Conservation (phyloP, 2,329 filamentous ascomycete species). For the Penicillium fuscoglaucum region DNA sequence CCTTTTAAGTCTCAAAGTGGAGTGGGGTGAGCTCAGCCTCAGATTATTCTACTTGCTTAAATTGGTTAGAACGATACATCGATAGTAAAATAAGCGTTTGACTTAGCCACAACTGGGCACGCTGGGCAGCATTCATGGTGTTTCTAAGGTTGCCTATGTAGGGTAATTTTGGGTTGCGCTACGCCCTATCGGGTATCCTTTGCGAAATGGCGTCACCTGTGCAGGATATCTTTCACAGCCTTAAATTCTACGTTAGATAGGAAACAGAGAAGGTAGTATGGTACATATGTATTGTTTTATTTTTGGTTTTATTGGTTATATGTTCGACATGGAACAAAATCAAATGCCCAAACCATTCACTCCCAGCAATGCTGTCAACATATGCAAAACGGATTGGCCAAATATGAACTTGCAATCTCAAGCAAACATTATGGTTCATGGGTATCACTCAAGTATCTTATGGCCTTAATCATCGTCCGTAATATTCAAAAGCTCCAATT, state of each 20-base stretch:
- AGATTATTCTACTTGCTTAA: not conserved
- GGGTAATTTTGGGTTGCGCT: not conserved
- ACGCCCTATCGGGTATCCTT: constrained; percentile 10
- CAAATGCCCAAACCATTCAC: not conserved
- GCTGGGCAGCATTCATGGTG: not conserved
- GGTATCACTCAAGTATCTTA: constrained; percentile 23
- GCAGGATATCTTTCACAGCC: not conserved
- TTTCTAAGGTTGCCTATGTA: not conserved
- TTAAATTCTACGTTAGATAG: not conserved
- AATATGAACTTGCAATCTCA: constrained; percentile 11
- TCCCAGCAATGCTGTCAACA: constrained; percentile 7
- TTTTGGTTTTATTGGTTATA: not conserved
- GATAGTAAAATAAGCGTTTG: not conserved
- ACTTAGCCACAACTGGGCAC: constrained; percentile 1
- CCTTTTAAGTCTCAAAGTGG: constrained; percentile 5
- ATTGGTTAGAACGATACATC: not conserved
- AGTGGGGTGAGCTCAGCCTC: constrained; percentile 3
- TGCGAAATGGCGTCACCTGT: constrained; percentile 5
- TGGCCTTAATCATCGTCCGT: constrained; percentile 49
- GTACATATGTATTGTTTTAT: not conserved
- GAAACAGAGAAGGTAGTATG: not conserved
- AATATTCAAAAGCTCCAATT: constrained; percentile 59
- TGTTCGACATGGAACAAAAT: not conserved
- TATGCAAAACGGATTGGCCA: constrained; percentile 7
- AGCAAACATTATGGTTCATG: constrained; percentile 19